A percentile compares a stretch with the other conserved stretches of the same genome.
Conservation (phyloP, 1,284 basidiomycete genomes). For the Leccinum subrobustum region DNA sequence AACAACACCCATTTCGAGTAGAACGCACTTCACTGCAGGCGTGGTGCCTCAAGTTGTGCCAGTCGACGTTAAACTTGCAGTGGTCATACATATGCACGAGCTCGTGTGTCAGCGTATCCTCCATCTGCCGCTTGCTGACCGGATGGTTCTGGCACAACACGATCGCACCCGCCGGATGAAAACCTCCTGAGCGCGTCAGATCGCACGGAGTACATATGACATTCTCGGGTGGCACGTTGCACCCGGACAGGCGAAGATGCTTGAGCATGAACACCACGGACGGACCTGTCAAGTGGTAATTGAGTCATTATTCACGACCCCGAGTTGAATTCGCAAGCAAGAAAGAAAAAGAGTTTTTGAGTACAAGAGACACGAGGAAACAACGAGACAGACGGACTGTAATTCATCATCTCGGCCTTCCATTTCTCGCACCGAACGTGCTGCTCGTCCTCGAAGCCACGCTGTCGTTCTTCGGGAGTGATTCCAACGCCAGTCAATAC, state of each 20-base stretch:
- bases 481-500: conserved; percentile 43
- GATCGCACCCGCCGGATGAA: conserved; percentile 74
- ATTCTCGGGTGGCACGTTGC: conserved; percentile 62
- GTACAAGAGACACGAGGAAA: conserved; percentile 11
- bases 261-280: conserved; percentile 86
- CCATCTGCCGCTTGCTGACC: conserved; percentile 83
- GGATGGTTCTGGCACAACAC: conserved; percentile 84
- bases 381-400: conserved; percentile 40
- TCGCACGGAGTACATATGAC: conserved; percentile 86
- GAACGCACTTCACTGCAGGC: conserved; percentile 86
- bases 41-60: conserved; percentile 88
- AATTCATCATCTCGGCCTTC: conserved; percentile 48
- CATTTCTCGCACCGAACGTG: conserved; percentile 47
- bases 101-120: conserved; percentile 92
- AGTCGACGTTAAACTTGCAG: conserved; percentile 91
- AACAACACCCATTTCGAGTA: conserved; percentile 22
- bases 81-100: conserved; percentile 97
- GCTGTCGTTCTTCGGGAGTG: conserved; percentile 39
- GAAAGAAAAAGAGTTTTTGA: background rate
- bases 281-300: conserved; percentile 55
- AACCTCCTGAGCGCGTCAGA: conserved; percentile 75
- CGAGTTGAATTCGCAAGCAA: conserved; percentile 8
- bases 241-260: conserved; percentile 76
- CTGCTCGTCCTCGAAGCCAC: conserved; percentile 37
- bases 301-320: background rate